Evolutionary conservation across 768 basidiomycete species (phyloP).

Genomic region (Boletus subcaerulescens): DNA sequence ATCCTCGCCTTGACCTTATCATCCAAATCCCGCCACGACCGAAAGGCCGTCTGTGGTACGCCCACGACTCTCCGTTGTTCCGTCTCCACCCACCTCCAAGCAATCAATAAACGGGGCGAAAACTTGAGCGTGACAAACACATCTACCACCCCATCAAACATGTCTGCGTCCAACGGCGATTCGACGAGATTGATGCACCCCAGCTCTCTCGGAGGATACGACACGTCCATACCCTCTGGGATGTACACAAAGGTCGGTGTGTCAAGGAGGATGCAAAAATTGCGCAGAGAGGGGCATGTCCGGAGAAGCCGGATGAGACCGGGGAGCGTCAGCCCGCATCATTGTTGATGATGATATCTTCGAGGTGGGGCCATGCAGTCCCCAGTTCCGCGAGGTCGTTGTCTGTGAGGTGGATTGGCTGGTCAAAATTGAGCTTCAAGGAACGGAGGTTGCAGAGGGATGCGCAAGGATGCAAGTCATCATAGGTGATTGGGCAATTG

Average conservation of each 20-base stretch:
- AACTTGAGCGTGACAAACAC: not conserved
- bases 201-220: not conserved
- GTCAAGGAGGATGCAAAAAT: not conserved
- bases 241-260: not conserved
- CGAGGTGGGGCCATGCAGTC: conserved; percentile 1
- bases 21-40: not conserved
- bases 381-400: not conserved
- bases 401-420: not conserved
- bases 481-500: not conserved
- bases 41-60: not conserved
- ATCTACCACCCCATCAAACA: not conserved
- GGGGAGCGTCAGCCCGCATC: not conserved
- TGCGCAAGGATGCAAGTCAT: not conserved
- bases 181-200: not conserved
- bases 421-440: not conserved
- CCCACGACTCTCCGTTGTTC: not conserved
- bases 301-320: conserved; percentile 5
- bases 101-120: not conserved
- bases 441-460: not conserved
- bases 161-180: not conserved
- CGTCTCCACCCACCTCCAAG: not conserved
- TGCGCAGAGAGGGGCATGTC: not conserved
- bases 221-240: conserved; percentile 1
- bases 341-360: not conserved
- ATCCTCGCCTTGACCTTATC: not conserved